These are phyloP conservation scores for Fusarium buxicola DNA, from an alignment of 2,329 filamentous ascomycete species.

Conservation along the genomic window DNA sequence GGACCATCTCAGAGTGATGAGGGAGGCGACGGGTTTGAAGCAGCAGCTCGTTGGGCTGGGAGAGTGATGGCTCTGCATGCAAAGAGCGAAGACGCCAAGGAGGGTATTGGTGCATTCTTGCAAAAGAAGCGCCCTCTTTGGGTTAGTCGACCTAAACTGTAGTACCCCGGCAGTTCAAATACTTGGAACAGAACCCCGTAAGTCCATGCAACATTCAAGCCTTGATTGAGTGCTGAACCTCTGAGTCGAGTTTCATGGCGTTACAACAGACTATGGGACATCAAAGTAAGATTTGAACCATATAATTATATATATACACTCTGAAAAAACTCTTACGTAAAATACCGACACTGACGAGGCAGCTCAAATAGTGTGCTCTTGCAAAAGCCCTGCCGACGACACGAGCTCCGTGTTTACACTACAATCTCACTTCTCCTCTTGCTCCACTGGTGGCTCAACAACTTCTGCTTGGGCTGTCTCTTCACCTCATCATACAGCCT, in stretches of 20 bases:
- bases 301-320: too few species aligned
- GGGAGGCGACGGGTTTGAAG: constrained; percentile 38
- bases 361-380: too few species aligned
- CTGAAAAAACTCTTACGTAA: too few species aligned
- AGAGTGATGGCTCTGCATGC: constrained; percentile 43
- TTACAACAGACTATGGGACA: too few species aligned
- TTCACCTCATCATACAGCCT: constrained; percentile 71
- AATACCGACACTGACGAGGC: too few species aligned
- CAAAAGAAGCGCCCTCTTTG: constrained; percentile 30
- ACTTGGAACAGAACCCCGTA: too few species aligned
- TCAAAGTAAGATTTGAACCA: too few species aligned
- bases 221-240: too few species aligned
- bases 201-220: too few species aligned
- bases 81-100: constrained; percentile 39
- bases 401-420: neutral
- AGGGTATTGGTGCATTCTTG: constrained; percentile 41
- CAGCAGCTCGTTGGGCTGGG: constrained; percentile 36
- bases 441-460: constrained; percentile 52
- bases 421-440: constrained; percentile 23
- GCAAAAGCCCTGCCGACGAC: too few species aligned
- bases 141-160: constrained; percentile 16
- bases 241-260: too few species aligned
- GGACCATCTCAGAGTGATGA: neutral
- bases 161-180: neutral
- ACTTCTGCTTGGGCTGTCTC: constrained; percentile 55